These are phyloP conservation scores for Pseudognaphalium luteoalbum DNA, from an alignment of 129 eudicot species.

Conservation along the genomic window DNA sequence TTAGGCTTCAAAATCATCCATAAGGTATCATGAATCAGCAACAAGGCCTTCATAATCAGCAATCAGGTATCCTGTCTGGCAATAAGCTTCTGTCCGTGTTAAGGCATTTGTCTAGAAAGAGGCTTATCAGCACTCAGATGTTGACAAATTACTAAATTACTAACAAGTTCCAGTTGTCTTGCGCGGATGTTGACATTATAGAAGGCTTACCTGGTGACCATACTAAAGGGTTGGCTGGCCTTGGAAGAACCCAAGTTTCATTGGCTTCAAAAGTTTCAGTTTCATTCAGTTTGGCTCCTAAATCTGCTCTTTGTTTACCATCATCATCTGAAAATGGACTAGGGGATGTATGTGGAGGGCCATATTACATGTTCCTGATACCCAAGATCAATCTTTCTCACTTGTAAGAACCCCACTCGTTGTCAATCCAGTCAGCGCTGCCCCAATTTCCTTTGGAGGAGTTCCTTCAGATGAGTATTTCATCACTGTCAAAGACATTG, in stretches of 20 bases:
- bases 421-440: conserved; percentile 38
- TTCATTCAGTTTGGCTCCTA: conserved; percentile 34
- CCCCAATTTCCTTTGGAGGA: conserved; percentile 8
- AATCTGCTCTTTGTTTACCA: conserved; percentile 53
- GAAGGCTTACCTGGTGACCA: conserved; percentile 16
- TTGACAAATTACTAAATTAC: too few relatives aligned
- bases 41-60: too few relatives aligned
- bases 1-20: too few relatives aligned
- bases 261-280: conserved; percentile 38
- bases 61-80: too few relatives aligned
- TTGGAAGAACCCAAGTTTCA: conserved; percentile 36
- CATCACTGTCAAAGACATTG: too few relatives aligned
- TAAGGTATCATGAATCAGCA: too few relatives aligned
- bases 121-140: too few relatives aligned
- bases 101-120: too few relatives aligned
- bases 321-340: conserved; percentile 18
- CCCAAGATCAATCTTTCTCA: conserved; percentile 21
- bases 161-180: conserved; percentile 29
- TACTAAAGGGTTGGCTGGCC: conserved; percentile 41
- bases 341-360: conserved; percentile 48
- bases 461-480: not conserved
- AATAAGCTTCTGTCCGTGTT: too few relatives aligned
- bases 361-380: conserved; percentile 30
- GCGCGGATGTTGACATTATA: conserved; percentile 19
- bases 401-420: conserved; percentile 46